Base-by-base conservation (phyloP, 257 asterid genomes). In the Scutellaria baicalensis region DNA sequence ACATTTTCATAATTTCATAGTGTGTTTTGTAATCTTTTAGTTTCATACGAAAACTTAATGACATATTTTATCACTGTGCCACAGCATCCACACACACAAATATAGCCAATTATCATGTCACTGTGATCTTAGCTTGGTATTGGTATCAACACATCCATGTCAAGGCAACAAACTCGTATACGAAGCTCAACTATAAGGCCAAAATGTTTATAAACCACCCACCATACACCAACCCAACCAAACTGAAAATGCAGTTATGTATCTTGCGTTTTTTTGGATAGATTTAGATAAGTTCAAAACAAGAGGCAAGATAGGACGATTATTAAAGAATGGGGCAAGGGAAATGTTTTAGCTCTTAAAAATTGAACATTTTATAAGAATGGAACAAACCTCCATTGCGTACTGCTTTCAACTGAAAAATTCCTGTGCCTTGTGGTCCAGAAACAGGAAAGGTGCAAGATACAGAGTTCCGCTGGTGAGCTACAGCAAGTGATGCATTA, bases 381-480 rank as follows among this genome's bases (percentile, higher is more conserved):
- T 6, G 31, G 55, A 47, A 52, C 77, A 1, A 59, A 90, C 98
- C 95, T 89, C 91, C 91, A 70, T 73, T 77, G n/a, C 96, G 89
- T 74, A 91, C 90, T 48, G 99, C 99, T 85, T 91, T 93, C 69
- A 93, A 78, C 86, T 85, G 99, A 75, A 91, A 82, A 67, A 89
- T 91, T 56, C 92, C 99, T 23, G 90, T 78, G 86, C 97, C 99
- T 67, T 77, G 96, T 7, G 99, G 99, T 59, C 96, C 99, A 58
- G 95, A 81, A 62, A 91, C 96, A 18, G 99, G 99, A 76, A 94
- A 91, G 16, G 99, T 78, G 84, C 99, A 91, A 1, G 99, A 91
- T 23, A 84, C 95, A 39, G 97, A 91, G 23, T 83, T 89, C 58
- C 99, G 92, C 70, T 84, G 76, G 82, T 91, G 99, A 70, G 96